phyloP scores from a whole-genome alignment of 495 filamentous ascomycete species.

The Penicillium crystallinum region DNA sequence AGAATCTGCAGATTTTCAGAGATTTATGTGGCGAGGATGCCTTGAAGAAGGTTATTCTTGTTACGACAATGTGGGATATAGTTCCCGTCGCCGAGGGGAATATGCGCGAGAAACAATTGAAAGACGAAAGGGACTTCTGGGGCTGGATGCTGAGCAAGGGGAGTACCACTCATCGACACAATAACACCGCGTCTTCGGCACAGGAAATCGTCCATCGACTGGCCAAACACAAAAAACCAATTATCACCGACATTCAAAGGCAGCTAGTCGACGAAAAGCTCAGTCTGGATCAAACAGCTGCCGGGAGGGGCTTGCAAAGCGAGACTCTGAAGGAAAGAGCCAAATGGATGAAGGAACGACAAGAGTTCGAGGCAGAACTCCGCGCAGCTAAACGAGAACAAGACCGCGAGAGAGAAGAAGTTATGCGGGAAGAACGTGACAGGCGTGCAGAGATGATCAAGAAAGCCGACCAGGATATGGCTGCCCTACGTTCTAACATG shows the following conservation, averaged over 20 bases:
- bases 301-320: background rate
- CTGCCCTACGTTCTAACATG: background rate
- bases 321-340: background rate
- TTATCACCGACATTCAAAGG: background rate
- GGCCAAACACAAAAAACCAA: background rate
- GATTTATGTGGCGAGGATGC: slow-evolving; percentile 35
- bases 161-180: background rate
- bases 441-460: background rate
- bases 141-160: slow-evolving; percentile 3
- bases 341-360: background rate
- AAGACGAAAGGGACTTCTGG: background rate
- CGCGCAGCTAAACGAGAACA: background rate
- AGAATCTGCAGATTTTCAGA: slow-evolving; percentile 42
- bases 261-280: background rate
- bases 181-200: slow-evolving; percentile 1
- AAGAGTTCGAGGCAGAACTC: background rate
- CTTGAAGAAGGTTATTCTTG: slow-evolving; percentile 36
- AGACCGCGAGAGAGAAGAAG: background rate
- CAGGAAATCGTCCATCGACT: background rate
- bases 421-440: slow-evolving; percentile 1
- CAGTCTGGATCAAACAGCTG: background rate
- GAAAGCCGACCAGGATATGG: background rate
- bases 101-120: slow-evolving; percentile 1
- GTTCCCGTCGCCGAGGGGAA: background rate
- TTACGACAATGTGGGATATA: slow-evolving; percentile 42